Base-by-base conservation (phyloP, 1,284 basidiomycete species). In the Leccinum cinnamomeum region DNA sequence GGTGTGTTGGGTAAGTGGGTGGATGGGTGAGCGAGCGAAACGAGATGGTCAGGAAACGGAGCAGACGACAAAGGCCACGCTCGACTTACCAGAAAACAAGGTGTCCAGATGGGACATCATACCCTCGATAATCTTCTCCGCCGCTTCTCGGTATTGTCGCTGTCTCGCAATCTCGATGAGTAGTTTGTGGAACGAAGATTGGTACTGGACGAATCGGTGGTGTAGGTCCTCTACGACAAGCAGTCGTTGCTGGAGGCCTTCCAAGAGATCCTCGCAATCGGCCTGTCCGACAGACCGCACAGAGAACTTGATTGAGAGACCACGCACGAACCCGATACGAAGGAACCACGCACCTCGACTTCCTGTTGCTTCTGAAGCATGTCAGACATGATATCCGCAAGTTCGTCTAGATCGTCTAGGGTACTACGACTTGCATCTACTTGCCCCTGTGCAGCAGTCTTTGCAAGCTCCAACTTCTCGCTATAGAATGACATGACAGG, bases 311-410 rank as follows among this genome's bases (percentile, higher is more conserved):
- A 48, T 48, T 48, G 18, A 48, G 44, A 48, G 18, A 48, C 18
- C 44, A 12, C 3, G 18, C 44, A 46, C 18, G 44, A 20, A 23
- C 23, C 25, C 7, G 23, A 48, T 28, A 14, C 14, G 16, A 37
- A 25, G 10, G 6, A 41, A 53, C 51, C 61, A 62, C 71, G 11
- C 51, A 89, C 89, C 81, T 92, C 87, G 10, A 90, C 82, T 12
- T 76, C 73, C 61, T 87, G 82, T 71, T 92, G 90, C 18, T 80
- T 82, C 46, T 82, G 79, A 5, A 92, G 75, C 88, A 92, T 91
- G 58, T 89, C 86, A 0, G 79, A 77, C 86, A 93, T 91, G 58
- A 91, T 89, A 20, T 88, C 85, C 2, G 87, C 90, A 4, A 93
- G 79, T 67, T 89, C 86, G 53, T 92, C 89, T 14, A 93, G 78